Evolutionary conservation across 2,329 filamentous ascomycete genomes (phyloP).

Genomic region (Bretziella fagacearum): DNA sequence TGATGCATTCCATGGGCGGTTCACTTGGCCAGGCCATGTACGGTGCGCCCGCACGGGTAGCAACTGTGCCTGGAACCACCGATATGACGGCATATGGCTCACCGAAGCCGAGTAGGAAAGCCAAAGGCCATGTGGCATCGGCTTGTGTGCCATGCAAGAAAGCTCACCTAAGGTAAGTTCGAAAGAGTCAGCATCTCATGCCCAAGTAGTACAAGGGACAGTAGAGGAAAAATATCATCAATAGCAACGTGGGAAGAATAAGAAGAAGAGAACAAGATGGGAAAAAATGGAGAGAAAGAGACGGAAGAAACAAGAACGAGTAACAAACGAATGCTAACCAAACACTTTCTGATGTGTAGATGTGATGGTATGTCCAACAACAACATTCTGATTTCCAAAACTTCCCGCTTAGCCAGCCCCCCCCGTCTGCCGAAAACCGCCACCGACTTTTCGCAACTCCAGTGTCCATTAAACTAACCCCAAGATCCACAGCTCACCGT

Average conservation of each 20-base stretch:
- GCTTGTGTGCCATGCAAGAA: slow-evolving; percentile 76
- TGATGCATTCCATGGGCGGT: slow-evolving; percentile 19
- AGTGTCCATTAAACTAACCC: slow-evolving; percentile 7
- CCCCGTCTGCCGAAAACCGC: neutral
- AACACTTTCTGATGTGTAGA: slow-evolving; percentile 23
- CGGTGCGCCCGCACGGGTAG: slow-evolving; percentile 1
- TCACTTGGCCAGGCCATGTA: slow-evolving; percentile 17
- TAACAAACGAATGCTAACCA: slow-evolving; percentile 6
- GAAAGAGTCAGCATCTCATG: neutral
- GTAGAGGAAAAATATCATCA: neutral
- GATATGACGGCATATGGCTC: slow-evolving; percentile 33
- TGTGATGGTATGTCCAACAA: slow-evolving; percentile 43
- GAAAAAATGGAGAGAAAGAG: neutral
- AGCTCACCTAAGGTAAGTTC: slow-evolving; percentile 52
- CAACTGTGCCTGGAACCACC: slow-evolving; percentile 16
- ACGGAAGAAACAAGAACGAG: neutral
- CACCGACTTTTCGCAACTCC: neutral
- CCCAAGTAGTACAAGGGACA: no score
- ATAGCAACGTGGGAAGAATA: neutral
- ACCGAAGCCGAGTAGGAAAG: slow-evolving; percentile 47
- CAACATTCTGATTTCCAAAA: neutral
- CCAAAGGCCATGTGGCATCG: slow-evolving; percentile 68
- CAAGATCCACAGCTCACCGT: slow-evolving; percentile 40
- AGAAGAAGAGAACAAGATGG: neutral
- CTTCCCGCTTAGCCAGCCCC: neutral